phyloP scores from a whole-genome alignment of 768 basidiomycete genomes.

The Panaeolus papilionaceus region DNA sequence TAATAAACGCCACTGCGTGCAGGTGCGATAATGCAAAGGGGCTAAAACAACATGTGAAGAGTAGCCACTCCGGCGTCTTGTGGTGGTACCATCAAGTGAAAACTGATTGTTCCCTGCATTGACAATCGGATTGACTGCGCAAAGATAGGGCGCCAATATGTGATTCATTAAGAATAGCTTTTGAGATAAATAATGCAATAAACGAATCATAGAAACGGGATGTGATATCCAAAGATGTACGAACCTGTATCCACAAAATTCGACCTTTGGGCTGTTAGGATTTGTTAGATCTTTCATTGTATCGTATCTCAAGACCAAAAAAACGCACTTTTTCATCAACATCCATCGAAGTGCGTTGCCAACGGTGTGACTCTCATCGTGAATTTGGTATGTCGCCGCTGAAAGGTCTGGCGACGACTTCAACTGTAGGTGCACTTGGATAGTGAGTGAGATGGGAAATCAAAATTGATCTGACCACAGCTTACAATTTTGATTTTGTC shows the following conservation, averaged over 20 bases:
- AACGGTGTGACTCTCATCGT: slow-evolving; percentile 95
- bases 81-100: not conserved
- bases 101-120: not conserved
- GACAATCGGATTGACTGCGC: not conserved
- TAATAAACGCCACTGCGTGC: not conserved
- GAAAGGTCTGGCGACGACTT: slow-evolving; percentile 86
- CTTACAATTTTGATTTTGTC: slow-evolving; percentile 51
- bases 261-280: slow-evolving; percentile 82
- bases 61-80: not conserved
- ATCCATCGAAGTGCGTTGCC: slow-evolving; percentile 97
- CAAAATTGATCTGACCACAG: not conserved
- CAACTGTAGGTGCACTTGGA: slow-evolving; percentile 56
- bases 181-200: not conserved
- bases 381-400: slow-evolving; percentile 89
- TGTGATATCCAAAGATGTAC: slow-evolving; percentile 2
- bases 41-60: not conserved
- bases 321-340: slow-evolving; percentile 95
- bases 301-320: not conserved
- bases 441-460: not conserved
- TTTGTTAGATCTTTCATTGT: slow-evolving; percentile 15
- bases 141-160: not conserved
- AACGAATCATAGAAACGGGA: not conserved
- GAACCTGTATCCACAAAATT: slow-evolving; percentile 98
- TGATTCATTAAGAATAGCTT: not conserved
- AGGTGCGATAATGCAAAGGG: not conserved